These are phyloP conservation scores for Amauroascus verrucosus DNA, from an alignment of 2,329 filamentous ascomycete genomes.

Conservation along the genomic window DNA sequence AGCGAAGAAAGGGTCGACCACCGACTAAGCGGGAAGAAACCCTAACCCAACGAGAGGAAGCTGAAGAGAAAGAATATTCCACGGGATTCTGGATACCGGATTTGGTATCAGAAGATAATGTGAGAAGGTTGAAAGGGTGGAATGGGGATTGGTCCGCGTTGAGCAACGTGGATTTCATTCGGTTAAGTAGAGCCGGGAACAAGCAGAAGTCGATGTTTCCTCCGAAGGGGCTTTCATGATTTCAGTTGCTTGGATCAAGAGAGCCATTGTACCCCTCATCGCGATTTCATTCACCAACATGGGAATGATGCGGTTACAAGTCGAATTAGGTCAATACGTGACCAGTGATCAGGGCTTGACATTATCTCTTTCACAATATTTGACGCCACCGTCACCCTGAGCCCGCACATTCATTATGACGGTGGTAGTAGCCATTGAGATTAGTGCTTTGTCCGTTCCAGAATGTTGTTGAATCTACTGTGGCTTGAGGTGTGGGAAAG, in stretches of 20 bases:
- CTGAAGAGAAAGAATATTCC: constrained; percentile 68
- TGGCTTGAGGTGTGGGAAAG: background rate
- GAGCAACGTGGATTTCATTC: constrained; percentile 64
- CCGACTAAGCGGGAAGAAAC: constrained; percentile 66
- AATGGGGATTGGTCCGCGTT: constrained; percentile 76
- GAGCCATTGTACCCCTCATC: background rate
- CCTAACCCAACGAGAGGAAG: constrained; percentile 58
- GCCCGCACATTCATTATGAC: background rate
- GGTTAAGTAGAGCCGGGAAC: constrained; percentile 55
- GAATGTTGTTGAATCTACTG: background rate
- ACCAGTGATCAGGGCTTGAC: background rate
- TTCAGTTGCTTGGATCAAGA: background rate
- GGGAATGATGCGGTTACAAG: background rate
- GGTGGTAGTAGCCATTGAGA: background rate
- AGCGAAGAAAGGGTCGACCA: constrained; percentile 67
- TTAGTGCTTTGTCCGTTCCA: background rate
- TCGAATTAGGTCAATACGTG: no score
- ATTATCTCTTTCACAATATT: background rate
- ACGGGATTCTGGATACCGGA: constrained; percentile 76
- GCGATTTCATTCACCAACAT: background rate
- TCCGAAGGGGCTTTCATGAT: constrained; percentile 49
- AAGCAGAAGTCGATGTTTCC: constrained; percentile 68
- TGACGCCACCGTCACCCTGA: background rate
- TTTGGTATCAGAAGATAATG: constrained; percentile 55
- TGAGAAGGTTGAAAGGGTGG: constrained; percentile 60